Base-by-base conservation (phyloP, 225 moss, liverwort and hornwort genomes). In the Marchantia polymorpha region DNA sequence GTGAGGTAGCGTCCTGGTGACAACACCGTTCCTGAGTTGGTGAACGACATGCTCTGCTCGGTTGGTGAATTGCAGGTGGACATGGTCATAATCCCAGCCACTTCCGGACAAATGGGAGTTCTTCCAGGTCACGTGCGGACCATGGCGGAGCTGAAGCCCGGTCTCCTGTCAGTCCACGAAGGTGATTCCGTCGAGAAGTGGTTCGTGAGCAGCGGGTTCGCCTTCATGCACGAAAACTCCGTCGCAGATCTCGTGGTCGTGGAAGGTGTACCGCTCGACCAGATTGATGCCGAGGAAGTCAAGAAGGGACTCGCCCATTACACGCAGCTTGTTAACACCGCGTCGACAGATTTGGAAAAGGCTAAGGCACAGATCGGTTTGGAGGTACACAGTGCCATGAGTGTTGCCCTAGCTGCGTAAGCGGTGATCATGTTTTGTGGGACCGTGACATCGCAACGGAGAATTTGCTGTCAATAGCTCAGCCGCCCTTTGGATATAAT, bases 191-290 rank as follows among this genome's bases (percentile, higher is more conserved):
- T 92, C 64, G 81, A 89, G 58, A 85, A 91, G 76, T 91, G 83
- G 83, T 96, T 96, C 58, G 85, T 96, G 64, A 96, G 96, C 88
- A 90, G 96, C 78, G 96, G 94, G 47, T 96, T 93, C 79, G 94
- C 89, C 17, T 83, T 96, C 60, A 84, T 89, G 69, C 96, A 96
- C 72, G 87, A 83, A 46, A 96, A 96, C 78, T 96, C 96, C 49
- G 86, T 94, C 0, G 74, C 87, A 39, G 92, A 96, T 51, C 79
- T 94, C 61, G 84, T 91, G 39, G 88, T 89, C 53, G 47, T 92
- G 16, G 96, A 94, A 80, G 92, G 90, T 27, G 85, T 90, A 59
- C 80, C 91, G 53, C 59, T 96, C 80, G 92, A 96, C 72, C 91
- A 87, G 76, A 83, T 96, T 70, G 96, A 96, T 77, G 85, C 82